phyloP scores from a whole-genome alignment of 1,284 basidiomycete species.

The Lignosus rhinocerotis region DNA sequence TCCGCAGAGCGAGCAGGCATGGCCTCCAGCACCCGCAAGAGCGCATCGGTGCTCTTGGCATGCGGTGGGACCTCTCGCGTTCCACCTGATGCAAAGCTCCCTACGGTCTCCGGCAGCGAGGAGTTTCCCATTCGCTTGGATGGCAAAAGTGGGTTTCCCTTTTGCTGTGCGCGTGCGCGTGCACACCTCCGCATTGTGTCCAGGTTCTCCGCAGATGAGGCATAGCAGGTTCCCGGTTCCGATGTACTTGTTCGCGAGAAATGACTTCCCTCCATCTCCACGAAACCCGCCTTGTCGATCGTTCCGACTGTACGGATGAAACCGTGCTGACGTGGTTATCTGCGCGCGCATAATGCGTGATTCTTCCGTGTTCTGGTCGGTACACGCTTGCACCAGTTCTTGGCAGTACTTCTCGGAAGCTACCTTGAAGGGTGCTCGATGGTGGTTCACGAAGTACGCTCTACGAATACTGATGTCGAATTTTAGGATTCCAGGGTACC shows the following conservation, averaged over 20 bases:
- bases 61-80: too few species aligned
- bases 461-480: not conserved
- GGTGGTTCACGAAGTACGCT: not conserved
- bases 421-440: not conserved
- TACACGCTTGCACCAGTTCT: not conserved
- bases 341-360: not conserved
- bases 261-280: not conserved
- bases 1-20: too few species aligned
- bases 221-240: not conserved
- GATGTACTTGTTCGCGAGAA: not conserved
- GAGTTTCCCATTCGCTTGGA: too few species aligned
- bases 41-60: too few species aligned
- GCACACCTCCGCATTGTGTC: too few species aligned
- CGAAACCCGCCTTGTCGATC: not conserved
- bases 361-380: not conserved
- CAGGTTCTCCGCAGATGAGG: too few species aligned
- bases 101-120: too few species aligned
- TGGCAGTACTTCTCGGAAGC: not conserved
- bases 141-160: too few species aligned
- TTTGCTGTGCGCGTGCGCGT: too few species aligned
- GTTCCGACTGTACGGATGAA: not conserved
- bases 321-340: not conserved
- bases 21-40: too few species aligned
- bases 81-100: too few species aligned
- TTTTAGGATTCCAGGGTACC: not conserved